These are phyloP conservation scores for Spergularia bocconei DNA, from an alignment of 148 eudicot genomes.

Conservation along the genomic window DNA sequence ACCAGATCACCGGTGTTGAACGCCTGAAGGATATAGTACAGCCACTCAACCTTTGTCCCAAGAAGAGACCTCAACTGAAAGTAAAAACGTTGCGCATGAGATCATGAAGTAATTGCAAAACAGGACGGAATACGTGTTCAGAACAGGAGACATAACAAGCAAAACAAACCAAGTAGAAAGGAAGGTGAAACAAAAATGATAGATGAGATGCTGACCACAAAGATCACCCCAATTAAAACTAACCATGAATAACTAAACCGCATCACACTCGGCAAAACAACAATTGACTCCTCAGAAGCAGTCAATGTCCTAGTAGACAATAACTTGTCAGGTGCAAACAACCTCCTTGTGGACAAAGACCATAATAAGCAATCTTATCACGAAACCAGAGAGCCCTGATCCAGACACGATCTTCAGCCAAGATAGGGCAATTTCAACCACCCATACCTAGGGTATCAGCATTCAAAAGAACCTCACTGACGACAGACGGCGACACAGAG, in stretches of 20 bases:
- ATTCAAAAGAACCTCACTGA: background rate
- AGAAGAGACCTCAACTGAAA: constrained; percentile 72
- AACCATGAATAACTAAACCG: background rate
- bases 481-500: background rate
- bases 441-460: background rate
- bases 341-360: background rate
- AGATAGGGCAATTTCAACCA: background rate
- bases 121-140: background rate
- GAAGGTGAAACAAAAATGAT: background rate
- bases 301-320: background rate
- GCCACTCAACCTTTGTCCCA: constrained; percentile 97
- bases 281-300: background rate
- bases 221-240: background rate
- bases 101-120: background rate
- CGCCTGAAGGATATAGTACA: constrained; percentile 83
- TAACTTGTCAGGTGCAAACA: background rate
- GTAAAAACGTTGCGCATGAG: constrained; percentile 11
- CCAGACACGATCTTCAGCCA: background rate
- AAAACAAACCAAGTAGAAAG: background rate
- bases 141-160: background rate
- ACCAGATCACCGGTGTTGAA: constrained; percentile 83
- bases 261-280: background rate
- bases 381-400: background rate
- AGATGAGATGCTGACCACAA: background rate
- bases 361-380: background rate